A percentile compares a stretch with the other conserved stretches of the same genome.
phyloP scores from a whole-genome alignment of 2,329 filamentous ascomycete genomes.

The Akanthomyces uredinophilus region DNA sequence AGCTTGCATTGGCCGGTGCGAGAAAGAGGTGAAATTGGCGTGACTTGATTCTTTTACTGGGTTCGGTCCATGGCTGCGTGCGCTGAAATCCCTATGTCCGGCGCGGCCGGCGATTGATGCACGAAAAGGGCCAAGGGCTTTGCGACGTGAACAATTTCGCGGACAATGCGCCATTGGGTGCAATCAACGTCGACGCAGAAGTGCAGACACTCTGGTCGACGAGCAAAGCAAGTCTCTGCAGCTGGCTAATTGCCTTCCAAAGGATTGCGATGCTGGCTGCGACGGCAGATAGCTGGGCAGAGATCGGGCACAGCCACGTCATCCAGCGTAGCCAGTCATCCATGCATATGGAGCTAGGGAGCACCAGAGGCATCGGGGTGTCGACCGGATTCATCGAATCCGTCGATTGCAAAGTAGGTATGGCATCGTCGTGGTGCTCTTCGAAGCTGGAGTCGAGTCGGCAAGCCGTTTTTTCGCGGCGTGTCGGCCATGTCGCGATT shows the following conservation, averaged over 20 bases:
- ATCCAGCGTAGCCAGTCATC: not conserved
- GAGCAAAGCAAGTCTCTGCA: not conserved
- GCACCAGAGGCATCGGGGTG: not conserved
- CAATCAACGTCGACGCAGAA: not conserved
- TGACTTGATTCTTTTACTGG: not conserved
- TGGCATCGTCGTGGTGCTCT: not conserved
- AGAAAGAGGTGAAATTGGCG: not conserved
- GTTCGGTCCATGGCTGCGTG: not conserved
- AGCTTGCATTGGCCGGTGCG: not conserved
- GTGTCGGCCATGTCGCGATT: constrained; percentile 10
- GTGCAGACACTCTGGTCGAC: not conserved
- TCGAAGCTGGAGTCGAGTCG: not conserved
- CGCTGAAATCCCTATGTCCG: not conserved
- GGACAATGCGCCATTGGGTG: constrained; percentile 4
- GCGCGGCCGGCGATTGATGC: not conserved
- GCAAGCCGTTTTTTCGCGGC: not conserved
- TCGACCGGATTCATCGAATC: not conserved
- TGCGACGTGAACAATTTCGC: constrained; percentile 5
- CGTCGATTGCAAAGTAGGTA: not conserved
- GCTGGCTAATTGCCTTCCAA: not conserved
- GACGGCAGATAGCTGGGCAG: not conserved
- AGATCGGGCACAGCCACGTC: constrained; percentile 4
- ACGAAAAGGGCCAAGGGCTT: constrained; percentile 1
- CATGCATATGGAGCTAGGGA: not conserved
- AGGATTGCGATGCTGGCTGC: not conserved